Evolutionary conservation across 768 basidiomycete genomes (phyloP), one percentile per base, ranked within the genome.

Genomic region (Candolleomyces eurysporus): DNA sequence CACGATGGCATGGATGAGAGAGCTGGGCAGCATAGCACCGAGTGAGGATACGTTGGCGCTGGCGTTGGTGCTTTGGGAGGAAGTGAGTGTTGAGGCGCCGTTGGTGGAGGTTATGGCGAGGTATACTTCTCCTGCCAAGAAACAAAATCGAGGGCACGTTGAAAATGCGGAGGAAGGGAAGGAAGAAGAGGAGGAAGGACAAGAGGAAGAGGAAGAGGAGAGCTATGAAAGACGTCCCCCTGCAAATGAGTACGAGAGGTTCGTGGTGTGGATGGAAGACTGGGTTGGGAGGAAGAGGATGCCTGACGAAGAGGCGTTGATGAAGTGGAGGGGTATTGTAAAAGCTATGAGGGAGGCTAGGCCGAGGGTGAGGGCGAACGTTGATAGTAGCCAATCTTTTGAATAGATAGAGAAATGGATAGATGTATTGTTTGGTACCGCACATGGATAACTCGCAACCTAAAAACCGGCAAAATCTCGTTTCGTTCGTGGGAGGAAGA

Each of bases 1-100:
- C 13, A 77, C 78, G 13, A 71, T 94, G 0, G 84, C 83, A 19
- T 93, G 93, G 91, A 92, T 92, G 91, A 80, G 81, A 7, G 77
- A 76, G 16, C 65, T 92, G 43, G 71, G 71, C 0, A n/a, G 42
- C 9, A 73, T 93, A 11, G 43, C 55, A 48, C 91, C 91, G 1
- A 75, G 77, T n/a, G 71, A 67, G 30, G 72, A 77, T 45, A 88
- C 88, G 16, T 71, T 94, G 13, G 81, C 85, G 1, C 68, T 85
- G 0, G 84, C 85, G 21, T 68, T 94, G 54, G 84, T 86, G 49
- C 83, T 89, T 61, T 92, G 91, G 85, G 80, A 79, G 6, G 91
- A 94, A 68, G 84, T 89, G 32, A 83, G 84, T 63, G 72, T 85
- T 58, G 81, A 84, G 48, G 82, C 84, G 13, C 86, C 88, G 50